Base-by-base conservation (phyloP, 805 yeast genomes). In the Brettanomyces nanus region DNA sequence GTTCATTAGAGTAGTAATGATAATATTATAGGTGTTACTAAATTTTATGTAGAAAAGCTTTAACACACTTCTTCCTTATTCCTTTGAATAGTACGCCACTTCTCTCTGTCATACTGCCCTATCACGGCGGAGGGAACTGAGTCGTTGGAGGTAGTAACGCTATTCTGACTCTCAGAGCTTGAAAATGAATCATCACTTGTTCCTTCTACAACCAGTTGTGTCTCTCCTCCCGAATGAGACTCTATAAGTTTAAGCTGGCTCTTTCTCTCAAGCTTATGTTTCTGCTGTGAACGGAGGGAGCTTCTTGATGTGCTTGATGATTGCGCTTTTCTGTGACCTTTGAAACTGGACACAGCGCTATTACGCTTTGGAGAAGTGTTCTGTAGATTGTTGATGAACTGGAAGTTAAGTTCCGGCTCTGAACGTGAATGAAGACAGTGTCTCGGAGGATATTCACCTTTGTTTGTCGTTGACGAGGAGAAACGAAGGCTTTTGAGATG, bases 31-130 rank as follows among this genome's bases (percentile, higher is more conserved):
- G 28, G 26, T 35, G 33, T 36, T 35, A 22, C 11, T 23, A 7
- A 23, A 25, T 23, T 11, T 18, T 6, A 7, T 20, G 6, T 5
- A 15, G 21, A 17, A 33, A 11, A 33, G n/a, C n/a, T n/a, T n/a
- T n/a, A n/a, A n/a, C n/a, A n/a, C n/a, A n/a, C n/a, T n/a, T n/a
- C n/a, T n/a, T n/a, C n/a, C n/a, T 45, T 36, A 33, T 47, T 41
- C 27, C 53, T 47, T 35, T 68, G 66, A 43, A 77, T 61, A 0
- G 75, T 71, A 40, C 70, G 61, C 83, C 83, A 77, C 52, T 77
- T 77, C 51, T 77, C 85, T 47, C 71, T 61, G 48, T 77, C 85
- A 49, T 77, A 77, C 48, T 75, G 75, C 0, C 84, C 83, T 39
- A 77, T 68, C 3, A 74, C 77, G 10, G 68, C 75, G 29, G 77